A percentile compares a stretch with the other conserved stretches of the same genome.
These are phyloP conservation scores for Diplocarpon mali DNA, from an alignment of 2,329 filamentous ascomycete species.

Conservation along the genomic window DNA sequence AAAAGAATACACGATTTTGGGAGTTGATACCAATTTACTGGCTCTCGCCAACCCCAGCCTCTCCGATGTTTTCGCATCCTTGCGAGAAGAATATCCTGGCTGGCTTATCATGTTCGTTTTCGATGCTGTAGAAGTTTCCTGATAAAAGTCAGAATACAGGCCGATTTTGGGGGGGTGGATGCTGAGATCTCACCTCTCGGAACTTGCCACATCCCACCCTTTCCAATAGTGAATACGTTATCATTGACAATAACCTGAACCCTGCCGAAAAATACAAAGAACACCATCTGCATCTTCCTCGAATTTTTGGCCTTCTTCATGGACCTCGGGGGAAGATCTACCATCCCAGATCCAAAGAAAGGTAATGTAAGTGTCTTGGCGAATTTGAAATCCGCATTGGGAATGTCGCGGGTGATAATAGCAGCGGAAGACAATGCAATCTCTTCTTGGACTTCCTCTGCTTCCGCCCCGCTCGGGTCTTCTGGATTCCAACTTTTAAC, in stretches of 20 bases:
- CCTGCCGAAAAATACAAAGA: constrained; percentile 78
- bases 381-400: constrained; percentile 67
- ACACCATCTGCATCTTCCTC: constrained; percentile 92
- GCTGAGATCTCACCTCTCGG: constrained; percentile 62
- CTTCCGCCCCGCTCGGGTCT: constrained; percentile 42
- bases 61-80: constrained; percentile 49
- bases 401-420: constrained; percentile 47
- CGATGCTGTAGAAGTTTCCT: constrained; percentile 93
- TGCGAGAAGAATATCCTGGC: constrained; percentile 89
- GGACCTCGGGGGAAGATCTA: constrained; percentile 74
- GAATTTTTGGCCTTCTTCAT: constrained; percentile 87
- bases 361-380: constrained; percentile 75
- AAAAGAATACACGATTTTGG: no score
- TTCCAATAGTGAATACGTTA: constrained; percentile 68
- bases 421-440: constrained; percentile 38
- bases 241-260: constrained; percentile 71
- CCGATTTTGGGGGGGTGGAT: background rate
- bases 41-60: constrained; percentile 3
- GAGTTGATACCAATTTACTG: background rate
- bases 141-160: constrained; percentile 9
- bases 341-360: constrained; percentile 83
- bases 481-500: constrained; percentile 55
- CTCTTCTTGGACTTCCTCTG: constrained; percentile 43
- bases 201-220: constrained; percentile 87
- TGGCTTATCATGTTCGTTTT: constrained; percentile 61